Evolutionary conservation across 768 basidiomycete species (phyloP), one percentile per base, ranked within the genome.

Genomic region (Fomitopsis serialis): DNA sequence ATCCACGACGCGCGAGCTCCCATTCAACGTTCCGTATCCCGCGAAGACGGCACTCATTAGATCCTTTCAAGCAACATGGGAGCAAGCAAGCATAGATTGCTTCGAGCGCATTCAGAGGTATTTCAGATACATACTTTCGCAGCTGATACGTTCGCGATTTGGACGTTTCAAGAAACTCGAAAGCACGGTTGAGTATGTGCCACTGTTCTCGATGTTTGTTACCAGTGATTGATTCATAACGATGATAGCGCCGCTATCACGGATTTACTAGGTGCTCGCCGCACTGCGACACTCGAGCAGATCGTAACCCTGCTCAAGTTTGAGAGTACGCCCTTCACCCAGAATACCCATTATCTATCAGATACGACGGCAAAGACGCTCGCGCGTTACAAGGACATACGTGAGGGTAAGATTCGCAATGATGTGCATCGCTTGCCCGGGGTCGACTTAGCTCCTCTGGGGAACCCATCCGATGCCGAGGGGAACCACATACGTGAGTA

Each of bases 1-100:
- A 12, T 68, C 69, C 9, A 66, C 67, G 27, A 68, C 64, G 2
- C 75, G 76, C 67, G 76, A 78, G 40, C 70, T 78, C 11, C 76
- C 76, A 0, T 64, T 68, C 10, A 72, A 77, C 37, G 62, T 75
- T 13, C 77, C 77, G 0, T 77, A 71, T 45, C 63, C 66, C 19
- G 76, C 73, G 15, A 77, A 75, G 52, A 54, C 56, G 3, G 58
- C 59, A 15, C 68, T 77, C 32, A 78, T 81, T 22, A 56, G 54
- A 2, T 55, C 58, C 11, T 73, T 69, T 45, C 74, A 72, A 19
- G 40, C 34, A 6, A n/a, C 63, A 8, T 81, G 80, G 80, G 46
- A 53, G 2, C 27, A 42, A 0, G 68, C 73, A 4, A 63, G 68
- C 0, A 46, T 61, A 8, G 55, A 56, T 8, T 76, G 76, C 57